Conservation (phyloP, 164 flowering plant genomes). For the Annona cherimola region DNA sequence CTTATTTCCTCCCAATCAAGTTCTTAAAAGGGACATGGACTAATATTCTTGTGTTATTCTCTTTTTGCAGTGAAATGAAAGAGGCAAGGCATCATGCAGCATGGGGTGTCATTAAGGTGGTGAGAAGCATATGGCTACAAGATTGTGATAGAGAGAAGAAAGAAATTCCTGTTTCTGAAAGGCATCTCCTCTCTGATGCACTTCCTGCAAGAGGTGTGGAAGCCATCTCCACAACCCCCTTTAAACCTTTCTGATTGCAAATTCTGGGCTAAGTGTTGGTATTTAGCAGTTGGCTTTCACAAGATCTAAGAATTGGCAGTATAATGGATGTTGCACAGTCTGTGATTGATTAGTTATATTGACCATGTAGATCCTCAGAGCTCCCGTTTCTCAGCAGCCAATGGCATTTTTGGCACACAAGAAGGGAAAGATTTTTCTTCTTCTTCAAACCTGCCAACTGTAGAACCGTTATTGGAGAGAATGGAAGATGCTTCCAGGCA, state of each 20-base stretch:
- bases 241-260: not conserved
- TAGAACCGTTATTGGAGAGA: constrained; percentile 28
- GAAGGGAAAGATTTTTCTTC: constrained; percentile 26
- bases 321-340: not conserved
- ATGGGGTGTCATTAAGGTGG: constrained; percentile 67
- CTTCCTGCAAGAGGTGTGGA: constrained; percentile 66
- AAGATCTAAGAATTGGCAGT: not conserved
- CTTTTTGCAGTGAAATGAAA: constrained; percentile 59
- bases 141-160: constrained; percentile 71
- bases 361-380: constrained; percentile 6
- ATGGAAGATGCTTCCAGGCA: constrained; percentile 20
- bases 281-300: not conserved
- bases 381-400: constrained; percentile 26
- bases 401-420: constrained; percentile 20
- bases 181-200: constrained; percentile 63
- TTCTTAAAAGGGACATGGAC: not conserved
- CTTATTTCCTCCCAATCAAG: not conserved
- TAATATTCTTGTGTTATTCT: not conserved
- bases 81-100: constrained; percentile 66
- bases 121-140: constrained; percentile 72
- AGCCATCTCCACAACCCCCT: not conserved
- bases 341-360: constrained; percentile 4
- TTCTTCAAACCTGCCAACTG: constrained; percentile 21
- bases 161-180: constrained; percentile 66
- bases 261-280: not conserved